A percentile compares a stretch with the other conserved stretches of the same genome.
Evolutionary conservation across 139 green algal genomes (phyloP).

Genomic region (Deuterostichococcus epilithicus): DNA sequence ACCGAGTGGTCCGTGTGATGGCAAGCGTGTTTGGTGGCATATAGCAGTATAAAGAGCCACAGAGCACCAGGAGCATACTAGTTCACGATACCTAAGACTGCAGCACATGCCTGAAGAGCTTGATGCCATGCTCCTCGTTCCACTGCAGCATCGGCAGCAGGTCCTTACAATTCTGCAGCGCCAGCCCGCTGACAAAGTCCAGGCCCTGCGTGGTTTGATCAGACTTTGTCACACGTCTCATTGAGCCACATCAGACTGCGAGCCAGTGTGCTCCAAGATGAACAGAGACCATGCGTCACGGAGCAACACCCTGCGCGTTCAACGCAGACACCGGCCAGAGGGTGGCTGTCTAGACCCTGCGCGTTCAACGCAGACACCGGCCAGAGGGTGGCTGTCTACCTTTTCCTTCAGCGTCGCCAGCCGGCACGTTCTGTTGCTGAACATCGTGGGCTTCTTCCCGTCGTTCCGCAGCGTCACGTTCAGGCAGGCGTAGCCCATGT

Average conservation of each 20-base stretch:
- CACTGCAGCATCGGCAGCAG: constrained; percentile 46
- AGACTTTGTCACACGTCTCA: neutral
- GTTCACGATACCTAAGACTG: neutral
- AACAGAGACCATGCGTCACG: too few species aligned
- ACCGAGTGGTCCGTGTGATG: neutral
- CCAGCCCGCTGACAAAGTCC: constrained; percentile 40
- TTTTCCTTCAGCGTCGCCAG: neutral
- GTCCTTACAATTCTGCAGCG: constrained; percentile 47
- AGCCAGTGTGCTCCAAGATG: too few species aligned
- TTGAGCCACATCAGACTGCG: constrained; percentile 33
- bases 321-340: neutral
- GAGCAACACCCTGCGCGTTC: constrained; percentile 5
- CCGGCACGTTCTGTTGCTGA: constrained; percentile 34
- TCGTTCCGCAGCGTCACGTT: constrained; percentile 36
- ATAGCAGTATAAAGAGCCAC: neutral
- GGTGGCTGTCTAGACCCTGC: neutral
- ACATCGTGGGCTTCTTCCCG: constrained; percentile 45
- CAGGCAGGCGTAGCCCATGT: constrained; percentile 70
- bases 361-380: neutral
- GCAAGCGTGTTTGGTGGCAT: neutral
- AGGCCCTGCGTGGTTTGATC: constrained; percentile 27
- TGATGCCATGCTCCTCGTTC: constrained; percentile 64
- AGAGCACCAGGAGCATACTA: too few species aligned
- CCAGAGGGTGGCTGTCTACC: neutral
- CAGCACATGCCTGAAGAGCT: constrained; percentile 45